These are phyloP conservation scores for Clathrospora elynae DNA, from an alignment of 2,329 filamentous ascomycete genomes.

Conservation along the genomic window DNA sequence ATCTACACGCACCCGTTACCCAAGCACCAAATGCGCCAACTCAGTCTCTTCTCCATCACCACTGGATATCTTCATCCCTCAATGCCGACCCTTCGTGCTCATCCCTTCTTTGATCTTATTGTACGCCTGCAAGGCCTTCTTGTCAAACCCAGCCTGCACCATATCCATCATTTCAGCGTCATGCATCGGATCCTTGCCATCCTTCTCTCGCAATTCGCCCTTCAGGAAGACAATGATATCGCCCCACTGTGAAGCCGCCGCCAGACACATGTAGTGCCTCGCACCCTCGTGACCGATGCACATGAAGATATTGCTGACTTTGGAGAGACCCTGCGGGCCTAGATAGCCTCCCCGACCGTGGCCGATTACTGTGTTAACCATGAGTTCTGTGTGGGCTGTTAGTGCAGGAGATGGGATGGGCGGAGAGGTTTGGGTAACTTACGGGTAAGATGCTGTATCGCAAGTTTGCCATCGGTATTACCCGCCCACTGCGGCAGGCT, in stretches of 20 bases:
- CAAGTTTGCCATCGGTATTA: background rate
- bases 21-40: no score
- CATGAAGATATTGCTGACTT: constrained; percentile 9
- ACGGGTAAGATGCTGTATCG: background rate
- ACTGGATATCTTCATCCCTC: background rate
- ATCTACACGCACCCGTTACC: no score
- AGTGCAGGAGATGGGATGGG: background rate
- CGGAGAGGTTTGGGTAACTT: background rate
- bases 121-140: background rate
- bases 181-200: constrained; percentile 7
- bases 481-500: constrained; percentile 2
- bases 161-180: constrained; percentile 5
- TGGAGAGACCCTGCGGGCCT: constrained; percentile 10
- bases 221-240: constrained; percentile 5
- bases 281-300: constrained; percentile 10
- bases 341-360: constrained; percentile 2
- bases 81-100: background rate
- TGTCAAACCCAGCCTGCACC: constrained; percentile 10
- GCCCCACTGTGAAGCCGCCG: background rate
- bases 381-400: background rate
- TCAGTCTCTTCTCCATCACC: no score
- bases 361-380: background rate
- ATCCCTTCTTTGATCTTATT: background rate
- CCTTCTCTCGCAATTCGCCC: constrained; percentile 3
- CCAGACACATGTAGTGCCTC: constrained; percentile 14